Percentiles rank a stretch among this genome's conserved stretches.
Conservation (phyloP, 306 rosid species). For the Inga laurina region DNA sequence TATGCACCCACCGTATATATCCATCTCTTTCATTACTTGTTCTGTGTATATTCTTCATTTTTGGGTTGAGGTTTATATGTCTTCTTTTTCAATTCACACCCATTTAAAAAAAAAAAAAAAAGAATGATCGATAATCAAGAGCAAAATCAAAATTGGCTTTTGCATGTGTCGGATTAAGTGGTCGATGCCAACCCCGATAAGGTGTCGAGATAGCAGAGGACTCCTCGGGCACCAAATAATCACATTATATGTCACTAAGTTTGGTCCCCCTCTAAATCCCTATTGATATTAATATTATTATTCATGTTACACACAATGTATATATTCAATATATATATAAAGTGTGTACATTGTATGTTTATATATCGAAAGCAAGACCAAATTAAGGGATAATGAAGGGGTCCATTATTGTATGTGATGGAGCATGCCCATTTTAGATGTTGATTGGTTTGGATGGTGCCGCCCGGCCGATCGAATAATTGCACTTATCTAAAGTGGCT, state of each 20-base stretch:
- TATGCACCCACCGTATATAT: neutral
- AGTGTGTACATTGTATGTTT: neutral
- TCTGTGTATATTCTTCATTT: neutral
- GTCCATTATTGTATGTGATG: neutral
- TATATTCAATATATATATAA: neutral
- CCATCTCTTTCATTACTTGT: neutral
- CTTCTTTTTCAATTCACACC: neutral
- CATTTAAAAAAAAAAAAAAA: neutral
- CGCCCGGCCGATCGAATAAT: neutral
- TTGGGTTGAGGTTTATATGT: neutral
- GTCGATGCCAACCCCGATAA: neutral
- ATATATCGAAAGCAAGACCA: neutral
- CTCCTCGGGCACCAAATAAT: conserved; percentile 14
- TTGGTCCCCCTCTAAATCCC: neutral
- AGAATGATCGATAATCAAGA: neutral
- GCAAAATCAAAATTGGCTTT: conserved; percentile 19
- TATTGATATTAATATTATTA: neutral
- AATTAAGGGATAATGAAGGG: neutral
- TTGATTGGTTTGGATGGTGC: neutral
- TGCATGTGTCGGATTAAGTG: neutral
- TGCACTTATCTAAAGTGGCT: neutral
- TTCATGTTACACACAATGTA: neutral
- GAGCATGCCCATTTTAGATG: neutral
- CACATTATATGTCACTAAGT: neutral
- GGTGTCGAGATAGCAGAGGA: conserved; percentile 17